phyloP scores from a whole-genome alignment of 179 eudicot species.

The Beta macrorhiza region DNA sequence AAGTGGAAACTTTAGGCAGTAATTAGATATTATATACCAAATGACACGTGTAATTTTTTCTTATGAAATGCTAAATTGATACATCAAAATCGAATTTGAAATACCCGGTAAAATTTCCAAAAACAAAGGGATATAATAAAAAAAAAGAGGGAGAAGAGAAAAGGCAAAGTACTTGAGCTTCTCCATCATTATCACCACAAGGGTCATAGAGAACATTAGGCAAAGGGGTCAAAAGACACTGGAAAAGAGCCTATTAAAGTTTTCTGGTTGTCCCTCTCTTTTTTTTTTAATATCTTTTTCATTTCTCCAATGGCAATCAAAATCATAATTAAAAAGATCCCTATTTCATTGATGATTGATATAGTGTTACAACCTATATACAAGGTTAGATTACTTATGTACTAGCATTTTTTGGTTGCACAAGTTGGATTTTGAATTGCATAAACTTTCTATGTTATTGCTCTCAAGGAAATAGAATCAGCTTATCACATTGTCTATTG shows the following conservation, averaged over 20 bases:
- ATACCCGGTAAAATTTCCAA: too few species aligned
- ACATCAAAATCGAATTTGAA: too few species aligned
- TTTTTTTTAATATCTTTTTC: not conserved
- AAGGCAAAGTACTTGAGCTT: slow-evolving; percentile 21
- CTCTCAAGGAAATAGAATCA: too few species aligned
- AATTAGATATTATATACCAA: too few species aligned
- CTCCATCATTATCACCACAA: slow-evolving; percentile 31
- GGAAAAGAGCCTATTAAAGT: slow-evolving; percentile 31
- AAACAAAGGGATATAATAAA: not conserved
- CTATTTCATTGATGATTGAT: slow-evolving; percentile 19
- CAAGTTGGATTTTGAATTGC: not conserved
- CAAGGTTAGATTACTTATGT: not conserved
- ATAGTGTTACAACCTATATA: not conserved
- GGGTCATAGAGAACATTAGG: slow-evolving; percentile 31
- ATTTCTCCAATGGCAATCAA: not conserved
- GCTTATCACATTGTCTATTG: too few species aligned
- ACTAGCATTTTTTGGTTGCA: not conserved
- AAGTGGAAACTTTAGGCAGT: too few species aligned
- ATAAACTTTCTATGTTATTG: too few species aligned
- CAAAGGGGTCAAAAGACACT: slow-evolving; percentile 39
- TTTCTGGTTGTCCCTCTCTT: slow-evolving; percentile 16
- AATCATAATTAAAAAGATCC: not conserved
- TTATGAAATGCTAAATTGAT: too few species aligned
- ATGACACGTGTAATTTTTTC: too few species aligned
- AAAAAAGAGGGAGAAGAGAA: not conserved